Evolutionary conservation across 1,139 yeast species (phyloP).

Genomic region (Saccharomycopsis crataegensis): DNA sequence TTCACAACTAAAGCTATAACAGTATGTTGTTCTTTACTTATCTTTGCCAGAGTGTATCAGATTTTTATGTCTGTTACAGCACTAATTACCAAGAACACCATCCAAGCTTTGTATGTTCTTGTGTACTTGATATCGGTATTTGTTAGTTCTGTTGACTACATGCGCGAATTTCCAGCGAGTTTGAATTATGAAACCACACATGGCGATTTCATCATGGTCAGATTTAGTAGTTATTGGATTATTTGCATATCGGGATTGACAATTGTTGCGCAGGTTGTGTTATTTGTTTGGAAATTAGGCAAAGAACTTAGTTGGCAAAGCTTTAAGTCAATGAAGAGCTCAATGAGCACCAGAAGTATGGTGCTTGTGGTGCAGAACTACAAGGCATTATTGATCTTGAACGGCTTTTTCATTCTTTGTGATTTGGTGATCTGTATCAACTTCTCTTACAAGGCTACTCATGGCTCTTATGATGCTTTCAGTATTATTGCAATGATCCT

Average conservation of each 20-base stretch:
- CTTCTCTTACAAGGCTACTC: constrained; percentile 1
- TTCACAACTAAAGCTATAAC: not conserved
- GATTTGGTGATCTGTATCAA: not conserved
- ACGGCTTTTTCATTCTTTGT: constrained; percentile 3
- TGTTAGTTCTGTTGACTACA: constrained; percentile 1
- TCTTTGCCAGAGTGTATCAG: constrained; percentile 5
- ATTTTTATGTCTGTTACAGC: constrained; percentile 1
- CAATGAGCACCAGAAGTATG: not conserved
- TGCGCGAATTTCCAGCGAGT: not conserved
- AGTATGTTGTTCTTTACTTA: not conserved
- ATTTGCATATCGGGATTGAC: constrained; percentile 1
- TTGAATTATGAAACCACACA: not conserved
- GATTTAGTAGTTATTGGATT: constrained; percentile 5
- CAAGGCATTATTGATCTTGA: constrained; percentile 1
- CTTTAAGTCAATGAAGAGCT: not conserved
- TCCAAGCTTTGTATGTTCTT: constrained; percentile 5
- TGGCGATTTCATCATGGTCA: not conserved
- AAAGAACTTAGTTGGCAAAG: not conserved
- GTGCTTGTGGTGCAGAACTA: not conserved
- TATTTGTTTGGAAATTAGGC: not conserved
- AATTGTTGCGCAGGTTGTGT: not conserved
- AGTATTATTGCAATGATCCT: not conserved
- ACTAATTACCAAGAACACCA: constrained; percentile 3
- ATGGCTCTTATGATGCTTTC: not conserved
- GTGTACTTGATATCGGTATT: not conserved